Conservation (phyloP, 2,329 filamentous ascomycete genomes). For the Aspergillus flavus region DNA sequence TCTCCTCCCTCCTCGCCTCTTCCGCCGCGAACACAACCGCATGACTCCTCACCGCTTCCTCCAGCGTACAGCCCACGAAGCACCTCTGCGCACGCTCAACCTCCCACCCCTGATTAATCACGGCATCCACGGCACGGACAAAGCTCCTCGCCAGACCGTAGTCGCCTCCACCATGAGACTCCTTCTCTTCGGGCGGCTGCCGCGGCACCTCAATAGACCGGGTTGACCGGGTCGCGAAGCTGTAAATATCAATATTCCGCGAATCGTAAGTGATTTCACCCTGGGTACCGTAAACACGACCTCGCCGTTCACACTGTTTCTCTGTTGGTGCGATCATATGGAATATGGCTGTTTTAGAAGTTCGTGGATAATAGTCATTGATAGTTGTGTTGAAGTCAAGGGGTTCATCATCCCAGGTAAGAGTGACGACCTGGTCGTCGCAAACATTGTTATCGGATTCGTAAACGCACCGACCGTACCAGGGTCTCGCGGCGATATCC, state of each 20-base stretch:
- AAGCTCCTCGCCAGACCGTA: slow-evolving; percentile 80
- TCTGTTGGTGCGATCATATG: slow-evolving; percentile 94
- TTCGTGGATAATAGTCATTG: slow-evolving; percentile 45
- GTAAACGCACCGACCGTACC: slow-evolving; percentile 96
- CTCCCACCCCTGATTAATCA: slow-evolving; percentile 69
- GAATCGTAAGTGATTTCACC: slow-evolving; percentile 90
- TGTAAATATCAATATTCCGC: slow-evolving; percentile 71
- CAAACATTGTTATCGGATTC: slow-evolving; percentile 91
- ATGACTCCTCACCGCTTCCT: slow-evolving; percentile 87
- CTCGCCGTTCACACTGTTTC: slow-evolving; percentile 82
- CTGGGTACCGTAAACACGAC: slow-evolving; percentile 79
- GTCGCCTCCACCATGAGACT: slow-evolving; percentile 74
- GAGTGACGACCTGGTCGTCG: slow-evolving; percentile 87
- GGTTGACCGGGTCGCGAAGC: slow-evolving; percentile 63
- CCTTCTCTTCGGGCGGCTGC: slow-evolving; percentile 58
- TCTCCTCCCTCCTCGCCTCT: slow-evolving; percentile 71
- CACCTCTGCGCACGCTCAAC: slow-evolving; percentile 72
- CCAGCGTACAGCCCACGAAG: slow-evolving; percentile 78
- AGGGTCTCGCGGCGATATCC: slow-evolving; percentile 55
- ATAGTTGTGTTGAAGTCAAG: neutral
- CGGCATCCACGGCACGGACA: slow-evolving; percentile 75
- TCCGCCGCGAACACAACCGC: slow-evolving; percentile 94
- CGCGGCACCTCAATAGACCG: slow-evolving; percentile 63
- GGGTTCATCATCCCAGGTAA: slow-evolving; percentile 72
- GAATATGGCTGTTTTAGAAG: slow-evolving; percentile 82